Percentiles rank a stretch among this genome's conserved stretches.
Conservation (phyloP, 2,329 filamentous ascomycete species). For the Fusarium coffeatum region DNA sequence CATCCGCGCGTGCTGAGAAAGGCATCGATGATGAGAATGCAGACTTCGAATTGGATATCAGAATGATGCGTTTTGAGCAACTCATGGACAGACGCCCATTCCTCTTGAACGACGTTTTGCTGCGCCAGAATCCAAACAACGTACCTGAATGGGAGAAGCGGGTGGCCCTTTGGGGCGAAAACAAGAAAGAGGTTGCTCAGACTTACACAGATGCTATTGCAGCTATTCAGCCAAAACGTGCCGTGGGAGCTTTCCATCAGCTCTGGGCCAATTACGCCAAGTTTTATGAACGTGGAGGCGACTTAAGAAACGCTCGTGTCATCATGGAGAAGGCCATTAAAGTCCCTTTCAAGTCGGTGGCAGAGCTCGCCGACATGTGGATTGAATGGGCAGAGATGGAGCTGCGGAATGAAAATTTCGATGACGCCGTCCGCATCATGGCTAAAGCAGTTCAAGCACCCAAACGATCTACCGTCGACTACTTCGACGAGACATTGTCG, state of each 20-base stretch:
- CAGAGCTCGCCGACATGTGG: constrained; percentile 97
- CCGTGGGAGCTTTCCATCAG: constrained; percentile 91
- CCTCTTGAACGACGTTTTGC: constrained; percentile 92
- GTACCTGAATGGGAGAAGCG: constrained; percentile 98
- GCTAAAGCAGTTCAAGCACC: constrained; percentile 97
- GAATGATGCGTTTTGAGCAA: constrained; percentile 98
- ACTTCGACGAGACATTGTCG: constrained; percentile 93
- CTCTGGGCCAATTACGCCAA: constrained; percentile 98
- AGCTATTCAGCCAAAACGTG: constrained; percentile 93
- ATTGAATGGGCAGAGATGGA: constrained; percentile 99
- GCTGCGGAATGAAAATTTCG: constrained; percentile 93
- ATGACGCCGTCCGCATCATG: constrained; percentile 95
- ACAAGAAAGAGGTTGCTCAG: constrained; percentile 89
- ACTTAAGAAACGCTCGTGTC: constrained; percentile 84
- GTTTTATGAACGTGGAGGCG: constrained; percentile 91
- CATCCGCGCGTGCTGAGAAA: constrained; percentile 81
- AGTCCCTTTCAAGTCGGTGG: constrained; percentile 97
- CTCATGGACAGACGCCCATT: constrained; percentile 97
- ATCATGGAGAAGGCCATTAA: constrained; percentile 99
- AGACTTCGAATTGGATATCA: constrained; percentile 93
- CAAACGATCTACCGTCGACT: constrained; percentile 97
- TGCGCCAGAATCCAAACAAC: constrained; percentile 96
- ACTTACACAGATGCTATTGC: constrained; percentile 96
- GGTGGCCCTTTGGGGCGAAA: constrained; percentile 94
- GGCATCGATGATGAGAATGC: constrained; percentile 82